Percentiles rank a stretch among this genome's conserved stretches.
Evolutionary conservation across 352 stramenopile genomes (phyloP).

Genomic region (Globisporangium abappressorium): DNA sequence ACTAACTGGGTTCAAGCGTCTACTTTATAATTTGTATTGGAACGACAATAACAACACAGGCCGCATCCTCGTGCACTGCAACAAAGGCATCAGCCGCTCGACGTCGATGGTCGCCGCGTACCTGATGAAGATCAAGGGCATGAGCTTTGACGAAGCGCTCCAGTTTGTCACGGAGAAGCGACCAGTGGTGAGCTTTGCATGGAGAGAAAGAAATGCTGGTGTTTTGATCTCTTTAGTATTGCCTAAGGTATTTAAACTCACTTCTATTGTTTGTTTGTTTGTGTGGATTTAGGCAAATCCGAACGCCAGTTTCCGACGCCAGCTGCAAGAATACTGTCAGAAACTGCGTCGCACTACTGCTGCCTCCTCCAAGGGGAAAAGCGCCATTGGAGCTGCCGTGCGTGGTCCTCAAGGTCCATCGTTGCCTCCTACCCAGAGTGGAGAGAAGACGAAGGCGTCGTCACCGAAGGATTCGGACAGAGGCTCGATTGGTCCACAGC

Average conservation of each 20-base stretch:
- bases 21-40: constrained; percentile 14
- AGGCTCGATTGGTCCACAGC: not conserved
- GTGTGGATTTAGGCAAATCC: constrained; percentile 38
- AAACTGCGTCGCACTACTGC: constrained; percentile 31
- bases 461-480: not conserved
- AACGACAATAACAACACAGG: constrained; percentile 27
- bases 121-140: constrained; percentile 81
- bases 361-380: constrained; percentile 11
- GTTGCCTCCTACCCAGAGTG: not conserved
- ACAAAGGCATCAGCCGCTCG: constrained; percentile 89
- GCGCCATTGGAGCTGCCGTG: not conserved
- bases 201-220: not conserved
- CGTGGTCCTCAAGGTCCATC: constrained; percentile 18
- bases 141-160: constrained; percentile 71
- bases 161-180: constrained; percentile 49
- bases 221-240: not conserved
- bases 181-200: constrained; percentile 32
- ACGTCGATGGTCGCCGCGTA: constrained; percentile 89
- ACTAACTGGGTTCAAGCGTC: constrained; percentile 42
- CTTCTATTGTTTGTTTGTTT: not conserved
- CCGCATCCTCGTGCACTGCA: constrained; percentile 90
- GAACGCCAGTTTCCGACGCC: constrained; percentile 65
- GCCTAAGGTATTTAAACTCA: not conserved
- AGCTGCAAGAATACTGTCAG: constrained; percentile 56
- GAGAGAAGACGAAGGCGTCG: not conserved